Evolutionary conservation across 352 stramenopile genomes (phyloP).

Genomic region (Globisporangium emineosum): DNA sequence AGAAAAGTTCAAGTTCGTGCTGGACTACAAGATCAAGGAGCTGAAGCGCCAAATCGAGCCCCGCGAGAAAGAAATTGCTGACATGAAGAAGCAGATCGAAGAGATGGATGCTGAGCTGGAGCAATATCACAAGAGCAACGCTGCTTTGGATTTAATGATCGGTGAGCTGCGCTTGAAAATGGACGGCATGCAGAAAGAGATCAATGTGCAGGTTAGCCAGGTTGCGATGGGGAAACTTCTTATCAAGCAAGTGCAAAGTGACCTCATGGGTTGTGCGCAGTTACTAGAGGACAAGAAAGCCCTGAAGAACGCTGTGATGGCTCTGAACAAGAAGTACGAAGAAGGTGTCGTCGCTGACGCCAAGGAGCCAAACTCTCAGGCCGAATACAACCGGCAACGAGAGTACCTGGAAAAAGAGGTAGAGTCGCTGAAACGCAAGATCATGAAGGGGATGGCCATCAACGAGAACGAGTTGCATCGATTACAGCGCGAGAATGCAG

Average conservation of each 20-base stretch:
- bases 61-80: conserved; percentile 91
- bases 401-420: conserved; percentile 92
- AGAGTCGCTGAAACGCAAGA: conserved; percentile 87
- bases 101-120: conserved; percentile 94
- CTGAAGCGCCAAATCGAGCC: conserved; percentile 96
- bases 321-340: conserved; percentile 85
- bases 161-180: conserved; percentile 93
- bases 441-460: conserved; percentile 85
- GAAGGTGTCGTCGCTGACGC: conserved; percentile 61
- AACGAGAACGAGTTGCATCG: conserved; percentile 79
- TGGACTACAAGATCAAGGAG: conserved; percentile 98
- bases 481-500: conserved; percentile 76
- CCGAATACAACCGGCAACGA: conserved; percentile 89
- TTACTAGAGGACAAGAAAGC: conserved; percentile 76
- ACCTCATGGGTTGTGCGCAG: conserved; percentile 69
- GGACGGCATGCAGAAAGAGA: conserved; percentile 88
- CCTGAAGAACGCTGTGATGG: conserved; percentile 76
- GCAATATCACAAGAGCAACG: conserved; percentile 95
- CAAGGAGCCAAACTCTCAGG: conserved; percentile 89
- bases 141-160: conserved; percentile 93
- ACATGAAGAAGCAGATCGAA: conserved; percentile 95
- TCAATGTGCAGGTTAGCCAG: conserved; percentile 63
- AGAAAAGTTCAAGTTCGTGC: conserved; percentile 97
- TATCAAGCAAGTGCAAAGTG: conserved; percentile 75
- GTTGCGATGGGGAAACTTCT: conserved; percentile 62